Evolutionary conservation across 495 filamentous ascomycete species (phyloP), one percentile per base, ranked within the genome.

Genomic region (Penicillium lagena): DNA sequence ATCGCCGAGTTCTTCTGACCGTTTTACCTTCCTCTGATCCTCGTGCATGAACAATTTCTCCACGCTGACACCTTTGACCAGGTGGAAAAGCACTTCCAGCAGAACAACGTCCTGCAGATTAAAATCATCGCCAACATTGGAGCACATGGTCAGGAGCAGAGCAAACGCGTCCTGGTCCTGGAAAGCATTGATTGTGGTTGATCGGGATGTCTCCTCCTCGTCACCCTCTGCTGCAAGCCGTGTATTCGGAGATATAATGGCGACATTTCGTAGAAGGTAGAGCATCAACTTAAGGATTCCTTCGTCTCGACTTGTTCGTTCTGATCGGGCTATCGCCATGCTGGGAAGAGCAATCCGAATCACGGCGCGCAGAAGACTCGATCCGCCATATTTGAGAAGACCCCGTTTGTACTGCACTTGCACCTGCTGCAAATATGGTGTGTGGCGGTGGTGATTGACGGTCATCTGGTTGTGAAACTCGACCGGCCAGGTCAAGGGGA

Each of bases 401-500:
- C 82, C 82, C 39, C 86, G 76, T 66, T 99, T 99, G 66, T 99
- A 99, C 29, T 76, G 76, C 2, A 89, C 73, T 52, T 97, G 94
- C 2, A 86, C 86, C 44, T 94, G 78, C 61, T 91, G 83, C 9
- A 99, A 70, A 40, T 89, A 94, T 7, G 91, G 88, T 17, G 87
- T 73, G 64, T 99, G 94, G 37, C 88, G 80, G 56, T 93, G 84
- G 58, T 97, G 89, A 60, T 97, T 96, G 51, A 87, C 71, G 4
- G 89, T 97, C 84, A 91, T 93, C 50, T 87, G 76, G 37, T 73
- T 70, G 50, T 90, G 79, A 50, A 85, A 82, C 51, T 96, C 89
- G 46, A 93, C 71, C 9, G 90, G 90, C 91, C 91, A 97, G 27
- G 93, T 99, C 54, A 99, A 72, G 28, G 91, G 90, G 2, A 95